These are phyloP conservation scores for Teratosphaeria viscida DNA, from an alignment of 2,329 filamentous ascomycete genomes.

Conservation along the genomic window DNA sequence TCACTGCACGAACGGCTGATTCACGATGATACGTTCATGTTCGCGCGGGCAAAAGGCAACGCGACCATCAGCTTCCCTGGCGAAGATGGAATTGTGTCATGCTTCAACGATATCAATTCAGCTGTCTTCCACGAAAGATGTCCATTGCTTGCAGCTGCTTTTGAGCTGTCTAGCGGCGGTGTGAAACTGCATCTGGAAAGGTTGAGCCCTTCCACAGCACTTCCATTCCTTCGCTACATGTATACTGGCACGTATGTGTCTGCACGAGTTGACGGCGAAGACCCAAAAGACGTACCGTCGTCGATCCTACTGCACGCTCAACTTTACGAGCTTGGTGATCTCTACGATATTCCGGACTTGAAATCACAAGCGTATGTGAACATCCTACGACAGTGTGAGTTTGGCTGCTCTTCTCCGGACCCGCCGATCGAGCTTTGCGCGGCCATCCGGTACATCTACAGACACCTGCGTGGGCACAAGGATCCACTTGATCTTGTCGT, in stretches of 20 bases:
- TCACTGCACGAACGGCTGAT: background rate
- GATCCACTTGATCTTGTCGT: constrained; percentile 30
- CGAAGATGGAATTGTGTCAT: constrained; percentile 22
- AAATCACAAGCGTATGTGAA: constrained; percentile 30
- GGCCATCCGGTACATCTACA: constrained; percentile 27
- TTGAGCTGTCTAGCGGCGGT: constrained; percentile 27
- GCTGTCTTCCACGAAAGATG: constrained; percentile 26
- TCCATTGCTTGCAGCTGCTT: constrained; percentile 30
- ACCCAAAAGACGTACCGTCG: constrained; percentile 19
- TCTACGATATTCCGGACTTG: constrained; percentile 31
- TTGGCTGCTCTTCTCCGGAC: constrained; percentile 27
- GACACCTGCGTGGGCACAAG: constrained; percentile 16
- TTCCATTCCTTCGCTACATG: constrained; percentile 32
- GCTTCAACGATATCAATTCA: constrained; percentile 26
- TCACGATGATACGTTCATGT: constrained; percentile 12
- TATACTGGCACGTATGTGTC: constrained; percentile 31
- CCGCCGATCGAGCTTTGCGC: constrained; percentile 31
- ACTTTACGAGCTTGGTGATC: constrained; percentile 30
- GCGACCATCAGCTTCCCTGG: constrained; percentile 22
- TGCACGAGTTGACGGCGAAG: constrained; percentile 11
- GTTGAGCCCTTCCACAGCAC: constrained; percentile 22
- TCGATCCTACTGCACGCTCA: constrained; percentile 32
- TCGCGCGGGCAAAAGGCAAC: constrained; percentile 16
- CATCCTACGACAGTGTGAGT: constrained; percentile 30
- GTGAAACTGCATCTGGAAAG: constrained; percentile 30